Conservation (phyloP, 31 red algal genomes). For the Pterothamnion heteromorphum region DNA sequence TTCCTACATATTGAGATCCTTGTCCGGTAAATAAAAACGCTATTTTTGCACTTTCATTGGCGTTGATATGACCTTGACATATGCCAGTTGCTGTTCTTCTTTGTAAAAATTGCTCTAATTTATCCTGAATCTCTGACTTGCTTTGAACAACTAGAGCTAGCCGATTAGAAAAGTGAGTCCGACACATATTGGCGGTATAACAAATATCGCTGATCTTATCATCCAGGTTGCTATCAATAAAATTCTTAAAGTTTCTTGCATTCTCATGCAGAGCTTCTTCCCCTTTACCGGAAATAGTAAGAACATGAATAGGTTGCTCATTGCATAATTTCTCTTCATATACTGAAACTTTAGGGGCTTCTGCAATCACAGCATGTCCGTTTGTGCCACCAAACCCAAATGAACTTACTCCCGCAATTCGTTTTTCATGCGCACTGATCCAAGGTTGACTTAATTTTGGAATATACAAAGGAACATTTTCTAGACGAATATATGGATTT, state of each 20-base stretch:
- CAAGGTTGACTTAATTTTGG: background rate
- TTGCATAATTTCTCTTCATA: background rate
- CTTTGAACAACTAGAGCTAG: background rate
- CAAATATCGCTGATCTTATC: background rate
- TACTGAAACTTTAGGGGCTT: background rate
- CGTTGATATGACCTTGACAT: background rate
- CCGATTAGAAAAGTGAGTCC: background rate
- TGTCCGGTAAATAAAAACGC: slow-evolving; percentile 18
- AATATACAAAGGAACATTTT: background rate
- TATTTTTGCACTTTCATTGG: background rate
- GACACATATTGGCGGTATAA: background rate
- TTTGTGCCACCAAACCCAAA: slow-evolving; percentile 35
- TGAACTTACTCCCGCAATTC: slow-evolving; percentile 15
- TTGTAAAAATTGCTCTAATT: background rate
- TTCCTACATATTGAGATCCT: background rate
- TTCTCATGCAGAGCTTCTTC: background rate
- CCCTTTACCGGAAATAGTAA: background rate
- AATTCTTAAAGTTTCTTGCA: background rate
- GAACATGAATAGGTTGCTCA: background rate
- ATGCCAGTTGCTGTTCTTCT: background rate
- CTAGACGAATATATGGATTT: background rate
- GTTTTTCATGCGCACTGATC: background rate
- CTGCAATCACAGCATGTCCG: slow-evolving; percentile 7
- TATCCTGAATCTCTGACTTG: background rate
- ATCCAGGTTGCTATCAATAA: background rate